phyloP scores from a whole-genome alignment of 352 stramenopile genomes.

The Globisporangium ultimum region DNA sequence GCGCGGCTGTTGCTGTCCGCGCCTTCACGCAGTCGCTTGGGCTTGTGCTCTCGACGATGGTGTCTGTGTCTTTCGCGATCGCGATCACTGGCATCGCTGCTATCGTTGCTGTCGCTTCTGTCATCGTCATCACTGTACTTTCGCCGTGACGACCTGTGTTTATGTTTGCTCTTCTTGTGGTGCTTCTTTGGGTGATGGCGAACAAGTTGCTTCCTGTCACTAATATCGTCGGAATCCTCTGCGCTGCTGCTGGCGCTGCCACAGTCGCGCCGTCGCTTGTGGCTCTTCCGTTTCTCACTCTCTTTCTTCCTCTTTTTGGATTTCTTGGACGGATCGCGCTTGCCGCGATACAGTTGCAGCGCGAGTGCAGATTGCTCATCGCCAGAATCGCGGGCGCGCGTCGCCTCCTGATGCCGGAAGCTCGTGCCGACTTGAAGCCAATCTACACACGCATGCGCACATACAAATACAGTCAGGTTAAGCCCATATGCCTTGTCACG shows the following conservation, averaged over 20 bases:
- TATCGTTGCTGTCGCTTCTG: background rate
- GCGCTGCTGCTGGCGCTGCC: background rate
- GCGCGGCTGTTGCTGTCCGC: background rate
- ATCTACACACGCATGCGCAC: background rate
- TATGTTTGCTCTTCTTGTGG: background rate
- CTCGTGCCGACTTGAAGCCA: slow-evolving; percentile 13
- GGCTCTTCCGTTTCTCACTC: background rate
- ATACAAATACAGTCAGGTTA: too few species aligned
- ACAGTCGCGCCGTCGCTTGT: background rate
- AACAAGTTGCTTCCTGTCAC: background rate
- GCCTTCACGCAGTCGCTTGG: background rate
- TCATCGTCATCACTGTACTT: background rate
- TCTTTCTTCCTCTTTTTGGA: background rate
- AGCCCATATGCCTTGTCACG: too few species aligned
- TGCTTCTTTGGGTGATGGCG: background rate
- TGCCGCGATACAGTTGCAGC: slow-evolving; percentile 16
- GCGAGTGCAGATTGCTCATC: too few species aligned
- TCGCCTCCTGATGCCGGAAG: slow-evolving; percentile 1
- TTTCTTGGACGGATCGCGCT: background rate
- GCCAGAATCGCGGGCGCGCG: too few species aligned
- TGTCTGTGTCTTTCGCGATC: background rate
- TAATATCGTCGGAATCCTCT: background rate
- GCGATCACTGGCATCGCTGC: slow-evolving; percentile 7
- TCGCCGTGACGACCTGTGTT: background rate
- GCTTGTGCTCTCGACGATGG: background rate